Conservation (phyloP, 2,329 filamentous ascomycete genomes). For the Cercospora sp. region DNA sequence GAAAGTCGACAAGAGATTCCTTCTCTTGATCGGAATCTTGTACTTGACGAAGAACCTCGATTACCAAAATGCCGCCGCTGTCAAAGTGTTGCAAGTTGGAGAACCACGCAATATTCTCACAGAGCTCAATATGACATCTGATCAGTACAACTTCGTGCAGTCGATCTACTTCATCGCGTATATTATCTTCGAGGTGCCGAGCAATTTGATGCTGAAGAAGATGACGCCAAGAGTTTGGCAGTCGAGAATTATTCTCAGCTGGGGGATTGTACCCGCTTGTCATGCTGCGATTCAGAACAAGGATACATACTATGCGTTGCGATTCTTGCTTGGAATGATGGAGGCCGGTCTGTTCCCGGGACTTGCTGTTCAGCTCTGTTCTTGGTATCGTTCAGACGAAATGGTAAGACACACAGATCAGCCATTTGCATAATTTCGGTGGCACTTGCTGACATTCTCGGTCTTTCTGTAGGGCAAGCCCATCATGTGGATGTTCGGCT, state of each 20-base stretch:
- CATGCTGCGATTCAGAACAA: constrained; percentile 36
- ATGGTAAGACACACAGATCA: background rate
- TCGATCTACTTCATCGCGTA: constrained; percentile 44
- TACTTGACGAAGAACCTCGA: constrained; percentile 50
- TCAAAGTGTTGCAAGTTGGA: constrained; percentile 49
- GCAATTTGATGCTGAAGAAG: constrained; percentile 42
- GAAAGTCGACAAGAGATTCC: constrained; percentile 45
- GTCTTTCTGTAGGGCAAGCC: constrained; percentile 13
- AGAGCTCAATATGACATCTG: constrained; percentile 44
- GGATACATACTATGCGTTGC: constrained; percentile 31
- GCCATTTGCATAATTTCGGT: too few relatives aligned
- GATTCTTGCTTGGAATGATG: constrained; percentile 63
- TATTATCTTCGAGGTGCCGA: constrained; percentile 41
- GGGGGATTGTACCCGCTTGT: constrained; percentile 56
- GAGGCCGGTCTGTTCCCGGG: constrained; percentile 65
- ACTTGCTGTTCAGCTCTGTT: constrained; percentile 42
- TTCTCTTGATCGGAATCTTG: constrained; percentile 45
- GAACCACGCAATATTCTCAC: constrained; percentile 42
- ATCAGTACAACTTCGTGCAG: constrained; percentile 45
- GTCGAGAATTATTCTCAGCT: constrained; percentile 45
- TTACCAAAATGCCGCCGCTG: constrained; percentile 44
- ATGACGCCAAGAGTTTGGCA: constrained; percentile 42
- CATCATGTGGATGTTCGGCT: constrained; percentile 40
- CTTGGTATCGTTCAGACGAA: constrained; percentile 27
- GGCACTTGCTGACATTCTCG: too few relatives aligned